Percentiles rank a stretch among this genome's conserved stretches.
Conservation (phyloP, 2,329 filamentous ascomycete genomes). For the Periconia macrospinosa region DNA sequence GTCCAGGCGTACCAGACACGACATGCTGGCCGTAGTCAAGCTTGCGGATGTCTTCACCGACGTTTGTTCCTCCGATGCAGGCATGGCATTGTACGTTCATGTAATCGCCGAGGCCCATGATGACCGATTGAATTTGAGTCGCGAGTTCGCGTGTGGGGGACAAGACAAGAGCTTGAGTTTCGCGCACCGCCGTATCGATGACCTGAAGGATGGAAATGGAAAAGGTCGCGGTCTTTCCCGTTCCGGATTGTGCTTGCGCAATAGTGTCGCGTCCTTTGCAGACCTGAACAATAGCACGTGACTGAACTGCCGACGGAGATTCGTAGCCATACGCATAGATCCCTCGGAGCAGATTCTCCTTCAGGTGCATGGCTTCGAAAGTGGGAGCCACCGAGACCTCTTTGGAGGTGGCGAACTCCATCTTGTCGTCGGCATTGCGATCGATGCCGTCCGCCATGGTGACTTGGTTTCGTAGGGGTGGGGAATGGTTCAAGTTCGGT, state of each 20-base stretch:
- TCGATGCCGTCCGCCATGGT: constrained; percentile 93
- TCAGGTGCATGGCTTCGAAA: constrained; percentile 75
- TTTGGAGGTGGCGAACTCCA: constrained; percentile 98
- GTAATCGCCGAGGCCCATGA: constrained; percentile 99
- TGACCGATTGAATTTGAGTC: constrained; percentile 96
- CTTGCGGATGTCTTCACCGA: constrained; percentile 96
- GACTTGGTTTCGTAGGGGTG: constrained; percentile 1
- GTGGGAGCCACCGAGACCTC: constrained; percentile 95
- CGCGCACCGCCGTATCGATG: constrained; percentile 88
- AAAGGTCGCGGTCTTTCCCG: constrained; percentile 95
- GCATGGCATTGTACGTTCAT: constrained; percentile 99
- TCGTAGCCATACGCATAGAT: constrained; percentile 99
- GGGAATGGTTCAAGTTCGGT: constrained; percentile 17
- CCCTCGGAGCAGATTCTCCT: constrained; percentile 93
- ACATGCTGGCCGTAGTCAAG: constrained; percentile 98
- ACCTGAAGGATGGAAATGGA: constrained; percentile 95
- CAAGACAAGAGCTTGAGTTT: constrained; percentile 91
- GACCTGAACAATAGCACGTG: constrained; percentile 95
- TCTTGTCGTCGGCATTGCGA: constrained; percentile 89
- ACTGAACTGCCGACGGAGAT: constrained; percentile 96
- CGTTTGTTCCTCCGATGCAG: constrained; percentile 96
- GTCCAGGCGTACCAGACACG: constrained; percentile 94
- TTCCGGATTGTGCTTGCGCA: constrained; percentile 95
- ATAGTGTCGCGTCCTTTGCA: constrained; percentile 99
- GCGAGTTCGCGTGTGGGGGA: constrained; percentile 96